phyloP scores from a whole-genome alignment of 257 asterid genomes.

The Coffea eugenioides region DNA sequence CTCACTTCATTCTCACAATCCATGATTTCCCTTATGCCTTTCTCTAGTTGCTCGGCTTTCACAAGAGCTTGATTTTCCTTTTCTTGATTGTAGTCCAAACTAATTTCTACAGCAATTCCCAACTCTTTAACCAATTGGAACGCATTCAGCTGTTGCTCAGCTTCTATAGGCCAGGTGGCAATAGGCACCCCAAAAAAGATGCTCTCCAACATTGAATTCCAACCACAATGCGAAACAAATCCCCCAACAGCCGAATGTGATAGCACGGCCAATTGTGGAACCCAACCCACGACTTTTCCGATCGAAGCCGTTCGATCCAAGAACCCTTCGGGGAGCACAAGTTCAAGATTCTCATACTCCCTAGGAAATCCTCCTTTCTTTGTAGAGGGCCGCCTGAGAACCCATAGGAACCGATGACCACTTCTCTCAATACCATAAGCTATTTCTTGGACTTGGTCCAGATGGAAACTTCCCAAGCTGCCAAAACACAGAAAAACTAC shows the following conservation, averaged over 20 bases:
- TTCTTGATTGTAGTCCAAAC: conserved; percentile 9
- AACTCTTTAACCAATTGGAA: background rate
- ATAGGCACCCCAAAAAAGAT: conserved; percentile 26
- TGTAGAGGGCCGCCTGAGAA: conserved; percentile 17
- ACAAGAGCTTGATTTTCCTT: background rate
- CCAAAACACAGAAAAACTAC: conserved; percentile 20
- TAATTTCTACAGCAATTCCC: conserved; percentile 23
- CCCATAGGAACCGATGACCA: conserved; percentile 21
- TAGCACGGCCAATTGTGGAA: conserved; percentile 18
- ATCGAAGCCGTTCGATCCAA: too few species aligned
- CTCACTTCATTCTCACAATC: conserved; percentile 14
- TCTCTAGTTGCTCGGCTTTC: conserved; percentile 16
- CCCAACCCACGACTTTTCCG: conserved; percentile 34
- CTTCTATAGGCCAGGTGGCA: conserved; percentile 23
- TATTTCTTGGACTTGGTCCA: conserved; percentile 20
- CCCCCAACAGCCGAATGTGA: conserved; percentile 25
- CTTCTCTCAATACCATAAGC: conserved; percentile 16
- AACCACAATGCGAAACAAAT: conserved; percentile 18
- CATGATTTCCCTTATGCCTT: conserved; percentile 19
- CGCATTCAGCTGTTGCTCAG: conserved; percentile 29
- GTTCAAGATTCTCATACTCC: conserved; percentile 10
- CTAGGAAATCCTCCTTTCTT: background rate
- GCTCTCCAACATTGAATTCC: background rate
- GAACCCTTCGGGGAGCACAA: background rate
- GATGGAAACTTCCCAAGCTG: conserved; percentile 12